Percentiles rank a stretch among this genome's conserved stretches.
These are phyloP conservation scores for Aspergillus puulaauensis DNA, from an alignment of 2,329 filamentous ascomycete genomes.

Conservation along the genomic window DNA sequence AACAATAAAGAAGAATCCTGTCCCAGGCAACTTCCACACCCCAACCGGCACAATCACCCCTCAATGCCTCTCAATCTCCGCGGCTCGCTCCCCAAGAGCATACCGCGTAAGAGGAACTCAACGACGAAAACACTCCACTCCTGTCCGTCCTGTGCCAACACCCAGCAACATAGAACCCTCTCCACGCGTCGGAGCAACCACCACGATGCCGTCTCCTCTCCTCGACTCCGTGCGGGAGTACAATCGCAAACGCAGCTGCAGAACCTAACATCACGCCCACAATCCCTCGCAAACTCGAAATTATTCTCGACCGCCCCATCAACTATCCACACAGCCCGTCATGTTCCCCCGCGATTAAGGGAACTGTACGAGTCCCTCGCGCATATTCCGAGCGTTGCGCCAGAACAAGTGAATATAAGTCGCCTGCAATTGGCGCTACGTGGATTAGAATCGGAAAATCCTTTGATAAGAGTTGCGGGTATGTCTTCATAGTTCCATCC, in stretches of 20 bases:
- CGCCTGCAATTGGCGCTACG: slow-evolving; percentile 59
- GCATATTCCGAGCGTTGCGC: slow-evolving; percentile 52
- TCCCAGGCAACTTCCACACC: not conserved
- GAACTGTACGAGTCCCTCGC: slow-evolving; percentile 56
- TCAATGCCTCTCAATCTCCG: slow-evolving; percentile 43
- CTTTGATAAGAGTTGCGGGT: slow-evolving; percentile 58
- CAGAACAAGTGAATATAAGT: slow-evolving; percentile 58
- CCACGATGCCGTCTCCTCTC: not conserved
- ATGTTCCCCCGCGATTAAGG: slow-evolving; percentile 52
- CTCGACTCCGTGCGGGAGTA: not conserved
- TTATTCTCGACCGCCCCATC: slow-evolving; percentile 26
- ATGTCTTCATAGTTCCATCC: slow-evolving; percentile 14
- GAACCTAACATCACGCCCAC: slow-evolving; percentile 4
- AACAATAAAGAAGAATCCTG: not conserved
- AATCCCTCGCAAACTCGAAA: slow-evolving; percentile 40
- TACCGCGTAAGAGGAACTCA: slow-evolving; percentile 28
- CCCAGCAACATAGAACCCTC: slow-evolving; percentile 29
- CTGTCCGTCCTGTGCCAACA: slow-evolving; percentile 43
- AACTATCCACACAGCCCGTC: slow-evolving; percentile 55
- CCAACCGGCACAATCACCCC: not conserved
- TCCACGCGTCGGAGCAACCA: slow-evolving; percentile 27
- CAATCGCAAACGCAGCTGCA: slow-evolving; percentile 3
- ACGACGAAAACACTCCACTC: slow-evolving; percentile 27
- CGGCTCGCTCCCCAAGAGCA: slow-evolving; percentile 35
- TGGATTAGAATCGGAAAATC: slow-evolving; percentile 55